Conservation (phyloP, 2,329 filamentous ascomycete genomes). For the Pseudogymnoascus sp. region DNA sequence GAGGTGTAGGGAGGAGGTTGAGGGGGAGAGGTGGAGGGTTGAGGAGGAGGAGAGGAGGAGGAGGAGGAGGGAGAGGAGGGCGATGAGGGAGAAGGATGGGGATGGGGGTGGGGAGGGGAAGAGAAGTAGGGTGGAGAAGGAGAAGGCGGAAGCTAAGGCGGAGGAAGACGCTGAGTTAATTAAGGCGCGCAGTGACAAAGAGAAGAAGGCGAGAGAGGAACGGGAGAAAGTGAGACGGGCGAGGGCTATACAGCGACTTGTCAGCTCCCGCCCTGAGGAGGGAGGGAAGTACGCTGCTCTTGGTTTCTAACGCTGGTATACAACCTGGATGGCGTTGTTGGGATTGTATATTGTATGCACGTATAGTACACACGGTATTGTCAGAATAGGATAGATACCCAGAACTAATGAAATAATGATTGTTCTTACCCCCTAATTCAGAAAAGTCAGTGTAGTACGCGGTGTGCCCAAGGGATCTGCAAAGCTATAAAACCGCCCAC, state of each 20-base stretch:
- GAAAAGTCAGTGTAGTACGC: neutral
- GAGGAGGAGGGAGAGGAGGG: slow-evolving; percentile 14
- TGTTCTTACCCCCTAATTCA: neutral
- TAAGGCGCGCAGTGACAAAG: neutral
- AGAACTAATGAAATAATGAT: neutral
- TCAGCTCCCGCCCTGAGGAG: neutral
- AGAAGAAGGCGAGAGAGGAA: neutral
- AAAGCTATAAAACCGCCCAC: too few species aligned
- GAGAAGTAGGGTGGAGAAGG: slow-evolving; percentile 17
- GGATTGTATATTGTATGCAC: neutral
- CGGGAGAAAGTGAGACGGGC: neutral
- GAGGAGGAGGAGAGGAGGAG: slow-evolving; percentile 13
- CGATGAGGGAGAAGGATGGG: slow-evolving; percentile 24
- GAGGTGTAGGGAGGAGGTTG: slow-evolving; percentile 30
- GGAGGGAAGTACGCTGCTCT: neutral
- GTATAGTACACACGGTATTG: neutral
- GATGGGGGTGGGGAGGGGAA: slow-evolving; percentile 17
- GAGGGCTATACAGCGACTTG: neutral
- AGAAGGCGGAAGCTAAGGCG: slow-evolving; percentile 6
- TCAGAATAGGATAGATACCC: neutral
- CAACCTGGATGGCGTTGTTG: neutral
- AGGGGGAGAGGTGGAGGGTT: slow-evolving; percentile 10
- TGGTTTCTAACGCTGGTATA: neutral
- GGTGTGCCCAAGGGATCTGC: neutral
- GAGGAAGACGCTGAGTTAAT: neutral